These are phyloP conservation scores for Phyllosticta ampelicida DNA, from an alignment of 2,329 filamentous ascomycete genomes.

Conservation along the genomic window DNA sequence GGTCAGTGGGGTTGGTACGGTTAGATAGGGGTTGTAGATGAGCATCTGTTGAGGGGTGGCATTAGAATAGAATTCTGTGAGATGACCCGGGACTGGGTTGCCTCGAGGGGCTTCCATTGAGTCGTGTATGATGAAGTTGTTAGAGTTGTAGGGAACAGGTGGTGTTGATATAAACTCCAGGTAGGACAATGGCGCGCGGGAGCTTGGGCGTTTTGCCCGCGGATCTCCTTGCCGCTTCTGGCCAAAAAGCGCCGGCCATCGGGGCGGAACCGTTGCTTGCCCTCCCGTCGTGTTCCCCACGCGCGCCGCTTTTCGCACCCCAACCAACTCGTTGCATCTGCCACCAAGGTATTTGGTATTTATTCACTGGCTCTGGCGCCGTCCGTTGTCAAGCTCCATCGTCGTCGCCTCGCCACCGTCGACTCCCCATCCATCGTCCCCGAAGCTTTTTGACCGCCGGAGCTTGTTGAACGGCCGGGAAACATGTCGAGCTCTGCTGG, in stretches of 20 bases:
- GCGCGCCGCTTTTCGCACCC: neutral
- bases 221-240: neutral
- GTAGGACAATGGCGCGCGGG: neutral
- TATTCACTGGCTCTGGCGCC: neutral
- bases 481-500: slow-evolving; percentile 2
- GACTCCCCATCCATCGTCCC: neutral
- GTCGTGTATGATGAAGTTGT: neutral
- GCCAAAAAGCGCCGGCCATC: neutral
- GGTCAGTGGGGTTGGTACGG: neutral
- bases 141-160: neutral
- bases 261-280: neutral
- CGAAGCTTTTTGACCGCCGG: neutral
- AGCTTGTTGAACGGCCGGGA: neutral
- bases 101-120: neutral
- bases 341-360: neutral
- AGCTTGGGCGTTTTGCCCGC: neutral
- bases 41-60: too few species aligned
- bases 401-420: neutral
- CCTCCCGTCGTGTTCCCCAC: neutral
- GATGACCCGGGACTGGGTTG: too few species aligned
- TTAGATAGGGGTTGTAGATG: too few species aligned
- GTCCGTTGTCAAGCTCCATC: neutral
- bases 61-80: too few species aligned
- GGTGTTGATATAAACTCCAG: too few species aligned
- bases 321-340: neutral